Evolutionary conservation across 768 basidiomycete genomes (phyloP).

Genomic region (Tulasnella sp.): DNA sequence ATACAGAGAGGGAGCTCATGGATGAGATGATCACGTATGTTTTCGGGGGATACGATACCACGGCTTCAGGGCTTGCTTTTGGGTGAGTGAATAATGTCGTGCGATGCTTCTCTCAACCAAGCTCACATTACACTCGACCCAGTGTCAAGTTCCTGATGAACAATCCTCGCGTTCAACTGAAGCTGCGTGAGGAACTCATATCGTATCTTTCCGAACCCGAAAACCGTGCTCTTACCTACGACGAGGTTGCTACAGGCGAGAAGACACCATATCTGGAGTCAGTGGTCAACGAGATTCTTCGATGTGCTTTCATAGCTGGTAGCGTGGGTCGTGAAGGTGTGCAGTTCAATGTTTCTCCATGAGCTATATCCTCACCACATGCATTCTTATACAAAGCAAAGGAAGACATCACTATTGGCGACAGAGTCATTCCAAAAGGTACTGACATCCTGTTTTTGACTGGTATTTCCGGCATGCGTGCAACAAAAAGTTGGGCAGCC

Average conservation of each 20-base stretch:
- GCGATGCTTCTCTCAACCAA: background rate
- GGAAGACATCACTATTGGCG: background rate
- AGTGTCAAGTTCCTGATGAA: constrained; percentile 3
- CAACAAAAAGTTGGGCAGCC: background rate
- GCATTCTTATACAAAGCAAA: background rate
- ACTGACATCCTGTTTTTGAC: constrained; percentile 3
- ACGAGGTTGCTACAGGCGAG: background rate
- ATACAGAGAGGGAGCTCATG: background rate
- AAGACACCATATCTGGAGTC: constrained; percentile 8
- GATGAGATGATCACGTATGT: background rate
- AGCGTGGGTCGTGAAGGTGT: background rate
- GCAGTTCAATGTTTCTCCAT: background rate
- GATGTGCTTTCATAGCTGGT: background rate
- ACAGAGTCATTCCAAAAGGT: background rate
- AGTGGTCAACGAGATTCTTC: background rate
- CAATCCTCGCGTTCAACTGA: background rate
- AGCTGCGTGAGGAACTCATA: background rate
- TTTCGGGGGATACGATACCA: background rate
- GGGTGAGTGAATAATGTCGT: background rate
- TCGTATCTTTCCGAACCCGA: background rate
- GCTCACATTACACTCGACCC: background rate
- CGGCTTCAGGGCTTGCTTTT: background rate
- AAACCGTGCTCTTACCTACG: background rate
- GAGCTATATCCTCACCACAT: background rate
- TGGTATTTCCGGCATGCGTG: background rate